Conservation (phyloP, 345 rosid species). For the Melastoma malabathricum region DNA sequence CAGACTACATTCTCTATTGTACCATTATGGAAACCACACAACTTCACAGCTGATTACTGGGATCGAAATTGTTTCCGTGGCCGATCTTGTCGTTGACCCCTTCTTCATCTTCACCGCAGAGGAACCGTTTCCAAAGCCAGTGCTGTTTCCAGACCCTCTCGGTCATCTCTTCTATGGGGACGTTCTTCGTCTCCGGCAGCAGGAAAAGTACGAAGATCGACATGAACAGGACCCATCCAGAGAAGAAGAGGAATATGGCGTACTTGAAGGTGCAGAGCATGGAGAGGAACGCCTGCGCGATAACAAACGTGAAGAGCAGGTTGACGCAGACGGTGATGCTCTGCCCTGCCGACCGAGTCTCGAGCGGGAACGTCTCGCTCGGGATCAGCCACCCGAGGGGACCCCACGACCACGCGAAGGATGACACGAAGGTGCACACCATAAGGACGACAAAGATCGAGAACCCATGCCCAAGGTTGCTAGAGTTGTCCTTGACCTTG, state of each 20-base stretch:
- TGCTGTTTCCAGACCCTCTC: slow-evolving; percentile 91
- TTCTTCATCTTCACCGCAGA: slow-evolving; percentile 24
- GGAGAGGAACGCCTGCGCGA: slow-evolving; percentile 91
- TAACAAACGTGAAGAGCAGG: slow-evolving; percentile 74
- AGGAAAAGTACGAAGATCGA: slow-evolving; percentile 62
- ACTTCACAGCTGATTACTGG: slow-evolving; percentile 21
- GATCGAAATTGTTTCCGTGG: slow-evolving; percentile 28
- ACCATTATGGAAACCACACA: neutral
- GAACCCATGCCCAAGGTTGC: slow-evolving; percentile 24
- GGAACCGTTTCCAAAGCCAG: slow-evolving; percentile 83
- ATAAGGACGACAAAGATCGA: slow-evolving; percentile 54
- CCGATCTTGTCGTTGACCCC: slow-evolving; percentile 18
- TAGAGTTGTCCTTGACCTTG: slow-evolving; percentile 61
- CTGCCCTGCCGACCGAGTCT: slow-evolving; percentile 91
- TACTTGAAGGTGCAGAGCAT: slow-evolving; percentile 90
- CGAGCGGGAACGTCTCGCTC: slow-evolving; percentile 83
- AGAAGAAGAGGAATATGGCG: slow-evolving; percentile 90
- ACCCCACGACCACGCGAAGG: slow-evolving; percentile 99
- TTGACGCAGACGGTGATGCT: slow-evolving; percentile 88
- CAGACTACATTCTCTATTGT: too few species aligned
- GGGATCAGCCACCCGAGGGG: slow-evolving; percentile 96
- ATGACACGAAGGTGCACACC: slow-evolving; percentile 77
- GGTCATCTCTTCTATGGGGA: slow-evolving; percentile 95
- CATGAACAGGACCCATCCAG: slow-evolving; percentile 74
- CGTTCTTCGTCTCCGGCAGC: slow-evolving; percentile 79